Percentiles rank a stretch among this genome's conserved stretches.
Evolutionary conservation across 1,139 yeast species (phyloP).

Genomic region (Pichia inconspicua): DNA sequence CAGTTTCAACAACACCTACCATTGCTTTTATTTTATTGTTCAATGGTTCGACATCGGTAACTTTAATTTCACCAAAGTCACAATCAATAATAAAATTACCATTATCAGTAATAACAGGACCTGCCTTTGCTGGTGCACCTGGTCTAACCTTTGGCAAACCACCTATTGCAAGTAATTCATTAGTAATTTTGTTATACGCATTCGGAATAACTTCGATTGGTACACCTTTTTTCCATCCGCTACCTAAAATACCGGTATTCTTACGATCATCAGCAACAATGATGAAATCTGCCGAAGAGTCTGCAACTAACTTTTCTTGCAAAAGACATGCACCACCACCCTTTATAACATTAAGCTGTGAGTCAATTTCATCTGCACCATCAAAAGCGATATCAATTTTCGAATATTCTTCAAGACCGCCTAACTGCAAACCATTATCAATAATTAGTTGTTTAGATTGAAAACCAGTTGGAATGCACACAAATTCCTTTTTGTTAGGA

Average conservation of each 20-base stretch:
- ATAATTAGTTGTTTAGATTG: slow-evolving; percentile 84
- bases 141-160: slow-evolving; percentile 68
- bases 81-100: slow-evolving; percentile 91
- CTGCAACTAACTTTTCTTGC: slow-evolving; percentile 92
- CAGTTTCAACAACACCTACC: slow-evolving; percentile 97
- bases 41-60: slow-evolving; percentile 46
- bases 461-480: slow-evolving; percentile 93
- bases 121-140: slow-evolving; percentile 91
- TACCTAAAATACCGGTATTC: slow-evolving; percentile 63
- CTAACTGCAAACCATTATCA: slow-evolving; percentile 71
- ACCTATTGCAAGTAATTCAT: slow-evolving; percentile 57
- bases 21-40: slow-evolving; percentile 62
- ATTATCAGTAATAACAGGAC: slow-evolving; percentile 96
- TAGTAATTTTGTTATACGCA: slow-evolving; percentile 69
- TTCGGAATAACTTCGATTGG: slow-evolving; percentile 94
- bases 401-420: slow-evolving; percentile 75
- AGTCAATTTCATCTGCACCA: slow-evolving; percentile 97
- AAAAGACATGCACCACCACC: slow-evolving; percentile 99
- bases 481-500: slow-evolving; percentile 46
- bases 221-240: slow-evolving; percentile 80
- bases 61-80: slow-evolving; percentile 71
- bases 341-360: slow-evolving; percentile 73
- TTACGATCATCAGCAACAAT: slow-evolving; percentile 93
- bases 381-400: slow-evolving; percentile 88
- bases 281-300: slow-evolving; percentile 66